Evolutionary conservation across 495 filamentous ascomycete species (phyloP).

Genomic region (Chaetomium tenue): DNA sequence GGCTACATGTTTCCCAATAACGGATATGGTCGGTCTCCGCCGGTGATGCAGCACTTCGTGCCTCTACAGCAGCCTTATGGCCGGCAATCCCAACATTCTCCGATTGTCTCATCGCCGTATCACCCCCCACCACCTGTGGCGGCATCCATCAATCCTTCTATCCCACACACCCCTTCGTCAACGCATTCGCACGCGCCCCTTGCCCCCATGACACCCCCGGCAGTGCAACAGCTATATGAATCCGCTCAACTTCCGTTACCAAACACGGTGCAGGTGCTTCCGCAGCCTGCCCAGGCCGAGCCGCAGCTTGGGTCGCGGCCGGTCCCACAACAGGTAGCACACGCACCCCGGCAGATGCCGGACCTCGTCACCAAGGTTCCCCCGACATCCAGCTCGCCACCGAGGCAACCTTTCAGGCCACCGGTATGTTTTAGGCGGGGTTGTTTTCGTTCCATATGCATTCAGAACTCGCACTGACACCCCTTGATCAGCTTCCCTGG

Average conservation of each 20-base stretch:
- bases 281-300: constrained; percentile 13
- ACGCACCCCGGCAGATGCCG: background rate
- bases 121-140: constrained; percentile 42
- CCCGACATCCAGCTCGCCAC: constrained; percentile 4
- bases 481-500: constrained; percentile 72
- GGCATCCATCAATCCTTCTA: constrained; percentile 31
- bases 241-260: constrained; percentile 15
- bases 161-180: constrained; percentile 45
- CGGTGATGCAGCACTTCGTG: constrained; percentile 44
- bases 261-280: background rate
- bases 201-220: constrained; percentile 42
- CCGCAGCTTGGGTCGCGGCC: constrained; percentile 8
- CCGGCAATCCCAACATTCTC: constrained; percentile 46
- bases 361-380: constrained; percentile 14
- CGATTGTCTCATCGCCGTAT: constrained; percentile 39
- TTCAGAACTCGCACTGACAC: constrained; percentile 23
- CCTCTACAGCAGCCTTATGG: constrained; percentile 44
- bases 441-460: too few species aligned
- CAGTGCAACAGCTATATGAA: constrained; percentile 17
- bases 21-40: constrained; percentile 39
- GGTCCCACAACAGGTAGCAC: constrained; percentile 15
- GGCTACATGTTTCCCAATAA: constrained; percentile 43
- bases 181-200: constrained; percentile 42
- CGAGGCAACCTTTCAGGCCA: constrained; percentile 54
- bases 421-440: constrained; percentile 53